A percentile compares a stretch with the other conserved stretches of the same genome.
Evolutionary conservation across 208 protist species (phyloP).

Genomic region (Trypanosoma brucei): DNA sequence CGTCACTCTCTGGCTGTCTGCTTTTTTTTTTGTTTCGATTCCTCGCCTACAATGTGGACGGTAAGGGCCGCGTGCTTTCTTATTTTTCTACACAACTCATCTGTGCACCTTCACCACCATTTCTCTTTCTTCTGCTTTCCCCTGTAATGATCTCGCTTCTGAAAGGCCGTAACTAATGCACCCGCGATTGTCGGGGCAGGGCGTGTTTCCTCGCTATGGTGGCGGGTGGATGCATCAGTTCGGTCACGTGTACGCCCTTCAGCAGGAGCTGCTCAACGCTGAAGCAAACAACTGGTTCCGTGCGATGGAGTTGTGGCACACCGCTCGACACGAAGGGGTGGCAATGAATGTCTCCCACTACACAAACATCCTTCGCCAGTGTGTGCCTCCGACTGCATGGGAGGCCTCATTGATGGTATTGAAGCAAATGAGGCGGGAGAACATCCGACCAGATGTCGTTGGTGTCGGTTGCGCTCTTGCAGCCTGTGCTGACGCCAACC

Average conservation of each 20-base stretch:
- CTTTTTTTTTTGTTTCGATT: too few relatives aligned
- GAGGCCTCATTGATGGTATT: constrained; percentile 54
- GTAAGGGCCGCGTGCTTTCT: too few relatives aligned
- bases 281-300: constrained; percentile 75
- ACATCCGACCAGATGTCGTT: constrained; percentile 64
- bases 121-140: background rate
- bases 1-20: too few relatives aligned
- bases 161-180: constrained; percentile 27
- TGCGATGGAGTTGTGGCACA: constrained; percentile 81
- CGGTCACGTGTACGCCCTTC: constrained; percentile 83
- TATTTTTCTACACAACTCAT: too few relatives aligned
- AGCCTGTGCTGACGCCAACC: constrained; percentile 45
- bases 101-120: background rate
- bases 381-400: constrained; percentile 60
- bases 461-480: constrained; percentile 61
- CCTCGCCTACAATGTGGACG: too few relatives aligned
- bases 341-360: constrained; percentile 72
- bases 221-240: constrained; percentile 91
- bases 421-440: constrained; percentile 59
- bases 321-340: constrained; percentile 72
- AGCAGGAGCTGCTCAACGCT: constrained; percentile 76
- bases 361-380: constrained; percentile 75
- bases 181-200: constrained; percentile 55
- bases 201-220: constrained; percentile 71
- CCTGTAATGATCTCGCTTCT: background rate